A percentile compares a stretch with the other conserved stretches of the same genome.
Evolutionary conservation across 805 yeast species (phyloP).

Genomic region (Candida nonsorbophila): DNA sequence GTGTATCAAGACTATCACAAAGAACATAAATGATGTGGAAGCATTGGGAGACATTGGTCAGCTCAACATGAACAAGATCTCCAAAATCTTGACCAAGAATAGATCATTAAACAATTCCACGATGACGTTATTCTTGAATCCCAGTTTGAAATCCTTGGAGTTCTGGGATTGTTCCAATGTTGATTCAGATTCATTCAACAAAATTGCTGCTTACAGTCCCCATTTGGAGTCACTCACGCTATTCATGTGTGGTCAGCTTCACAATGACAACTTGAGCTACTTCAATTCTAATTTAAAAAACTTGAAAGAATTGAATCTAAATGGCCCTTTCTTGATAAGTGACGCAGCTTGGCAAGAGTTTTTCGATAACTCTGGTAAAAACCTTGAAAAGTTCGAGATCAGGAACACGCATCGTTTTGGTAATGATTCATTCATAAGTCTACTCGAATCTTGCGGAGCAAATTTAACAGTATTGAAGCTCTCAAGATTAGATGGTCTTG

Average conservation of each 20-base stretch:
- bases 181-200: constrained; percentile 55
- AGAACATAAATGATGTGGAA: constrained; percentile 69
- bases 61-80: constrained; percentile 62
- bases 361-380: constrained; percentile 52
- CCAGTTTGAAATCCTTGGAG: constrained; percentile 52
- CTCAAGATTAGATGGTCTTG: constrained; percentile 69
- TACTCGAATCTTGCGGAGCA: constrained; percentile 55
- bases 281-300: constrained; percentile 52
- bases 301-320: constrained; percentile 55
- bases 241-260: constrained; percentile 91
- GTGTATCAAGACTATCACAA: constrained; percentile 65
- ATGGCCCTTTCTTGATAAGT: constrained; percentile 86
- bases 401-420: constrained; percentile 81
- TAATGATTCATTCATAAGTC: constrained; percentile 54
- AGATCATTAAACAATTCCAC: constrained; percentile 74
- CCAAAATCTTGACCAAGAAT: constrained; percentile 74
- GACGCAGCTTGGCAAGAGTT: constrained; percentile 73
- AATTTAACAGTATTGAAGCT: constrained; percentile 54
- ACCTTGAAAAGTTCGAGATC: constrained; percentile 56
- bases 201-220: constrained; percentile 78
- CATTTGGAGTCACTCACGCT: constrained; percentile 58
- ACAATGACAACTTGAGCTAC: constrained; percentile 67
- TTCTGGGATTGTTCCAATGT: constrained; percentile 93
- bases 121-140: constrained; percentile 64
- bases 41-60: constrained; percentile 84